phyloP scores from a whole-genome alignment of 2,329 filamentous ascomycete species.

The Atkinsonella texensis region DNA sequence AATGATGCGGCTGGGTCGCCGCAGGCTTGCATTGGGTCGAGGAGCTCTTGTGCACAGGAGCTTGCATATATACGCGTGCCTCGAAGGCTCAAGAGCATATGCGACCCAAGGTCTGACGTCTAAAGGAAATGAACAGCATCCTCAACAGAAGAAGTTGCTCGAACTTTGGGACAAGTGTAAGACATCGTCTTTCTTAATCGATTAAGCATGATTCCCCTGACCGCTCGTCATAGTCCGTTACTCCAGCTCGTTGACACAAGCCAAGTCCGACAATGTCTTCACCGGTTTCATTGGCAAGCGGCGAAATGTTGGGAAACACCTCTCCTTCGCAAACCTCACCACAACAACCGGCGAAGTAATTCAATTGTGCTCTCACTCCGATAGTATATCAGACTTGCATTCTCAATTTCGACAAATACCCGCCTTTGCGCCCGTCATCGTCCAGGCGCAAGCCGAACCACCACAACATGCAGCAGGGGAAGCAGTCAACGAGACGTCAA shows the following conservation, averaged over 20 bases:
- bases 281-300: slow-evolving; percentile 60
- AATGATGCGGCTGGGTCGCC: slow-evolving; percentile 15
- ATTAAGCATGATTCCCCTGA: neutral
- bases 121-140: slow-evolving; percentile 2
- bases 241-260: slow-evolving; percentile 11
- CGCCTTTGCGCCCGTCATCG: slow-evolving; percentile 39
- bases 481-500: slow-evolving; percentile 12
- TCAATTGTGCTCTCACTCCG: slow-evolving; percentile 32
- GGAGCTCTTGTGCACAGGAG: neutral
- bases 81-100: slow-evolving; percentile 8
- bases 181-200: neutral
- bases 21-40: slow-evolving; percentile 12
- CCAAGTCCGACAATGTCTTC: slow-evolving; percentile 9
- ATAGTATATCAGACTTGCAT: slow-evolving; percentile 25
- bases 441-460: slow-evolving; percentile 27
- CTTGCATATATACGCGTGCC: slow-evolving; percentile 5
- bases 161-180: slow-evolving; percentile 21
- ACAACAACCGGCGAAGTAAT: slow-evolving; percentile 26
- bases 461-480: slow-evolving; percentile 11
- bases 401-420: slow-evolving; percentile 32
- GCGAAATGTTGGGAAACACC: slow-evolving; percentile 52
- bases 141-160: slow-evolving; percentile 15
- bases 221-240: slow-evolving; percentile 15
- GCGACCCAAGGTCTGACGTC: neutral
- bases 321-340: slow-evolving; percentile 56